These are phyloP conservation scores for Rhizopus sp. DNA, from an alignment of 371 early-diverging fungal species.

Conservation along the genomic window DNA sequence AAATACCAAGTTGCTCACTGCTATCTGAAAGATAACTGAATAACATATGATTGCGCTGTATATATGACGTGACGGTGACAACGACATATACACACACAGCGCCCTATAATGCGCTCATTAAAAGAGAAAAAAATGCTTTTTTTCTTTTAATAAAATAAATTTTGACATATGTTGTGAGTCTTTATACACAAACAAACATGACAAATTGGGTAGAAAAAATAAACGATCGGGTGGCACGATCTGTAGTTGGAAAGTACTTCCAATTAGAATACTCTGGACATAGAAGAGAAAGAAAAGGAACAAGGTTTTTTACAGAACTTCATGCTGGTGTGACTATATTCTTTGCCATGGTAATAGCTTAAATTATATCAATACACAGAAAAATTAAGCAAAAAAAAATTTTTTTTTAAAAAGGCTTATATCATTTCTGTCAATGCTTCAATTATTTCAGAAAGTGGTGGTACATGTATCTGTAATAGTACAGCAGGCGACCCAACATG, in stretches of 20 bases:
- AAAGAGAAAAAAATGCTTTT: background rate
- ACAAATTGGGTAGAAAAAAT: constrained; percentile 38
- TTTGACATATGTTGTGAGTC: background rate
- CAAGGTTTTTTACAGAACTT: constrained; percentile 67
- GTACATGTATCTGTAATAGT: constrained; percentile 66
- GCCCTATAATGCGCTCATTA: background rate
- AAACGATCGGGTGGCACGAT: constrained; percentile 55
- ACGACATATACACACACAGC: too few relatives aligned
- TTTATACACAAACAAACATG: background rate
- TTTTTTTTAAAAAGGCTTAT: constrained; percentile 20
- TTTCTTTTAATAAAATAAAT: background rate
- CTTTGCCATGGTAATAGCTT: constrained; percentile 35
- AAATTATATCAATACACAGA: background rate
- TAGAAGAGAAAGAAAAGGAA: constrained; percentile 52
- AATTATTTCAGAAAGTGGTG: constrained; percentile 77
- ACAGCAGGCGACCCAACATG: constrained; percentile 51
- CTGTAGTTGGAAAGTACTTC: constrained; percentile 61
- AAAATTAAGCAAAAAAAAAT: background rate
- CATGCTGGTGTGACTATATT: constrained; percentile 64
- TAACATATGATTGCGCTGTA: background rate
- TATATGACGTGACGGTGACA: background rate
- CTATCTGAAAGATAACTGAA: too few relatives aligned
- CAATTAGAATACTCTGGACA: constrained; percentile 66
- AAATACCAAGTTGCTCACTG: too few relatives aligned
- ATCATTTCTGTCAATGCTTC: constrained; percentile 69